A percentile compares a stretch with the other conserved stretches of the same genome.
Evolutionary conservation across 129 eudicot species (phyloP).

Genomic region (Ambrosia artemisiifolia): DNA sequence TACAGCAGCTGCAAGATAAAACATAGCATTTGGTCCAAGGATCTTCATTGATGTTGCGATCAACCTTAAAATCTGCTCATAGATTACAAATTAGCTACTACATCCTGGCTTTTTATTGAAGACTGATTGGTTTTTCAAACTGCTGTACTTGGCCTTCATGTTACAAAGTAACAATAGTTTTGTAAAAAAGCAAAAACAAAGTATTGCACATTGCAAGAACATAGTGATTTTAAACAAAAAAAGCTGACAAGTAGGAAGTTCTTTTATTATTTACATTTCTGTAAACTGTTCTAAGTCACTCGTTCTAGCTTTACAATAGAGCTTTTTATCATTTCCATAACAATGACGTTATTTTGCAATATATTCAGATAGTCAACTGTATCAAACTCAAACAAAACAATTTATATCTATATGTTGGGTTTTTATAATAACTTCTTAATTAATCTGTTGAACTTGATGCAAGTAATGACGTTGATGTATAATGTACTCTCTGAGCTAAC

Average conservation of each 20-base stretch:
- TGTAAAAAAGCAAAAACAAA: background rate
- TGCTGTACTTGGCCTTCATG: background rate
- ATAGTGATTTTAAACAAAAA: too few species aligned
- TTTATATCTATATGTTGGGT: too few species aligned
- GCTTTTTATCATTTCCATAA: too few species aligned
- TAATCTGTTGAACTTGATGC: background rate
- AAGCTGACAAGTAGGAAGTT: too few species aligned
- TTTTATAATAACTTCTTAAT: background rate
- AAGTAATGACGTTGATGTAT: background rate
- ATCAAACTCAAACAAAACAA: too few species aligned
- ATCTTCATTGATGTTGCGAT: constrained; percentile 58
- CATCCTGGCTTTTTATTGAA: background rate
- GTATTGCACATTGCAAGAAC: too few species aligned
- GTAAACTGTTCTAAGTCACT: too few species aligned
- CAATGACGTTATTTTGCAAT: too few species aligned
- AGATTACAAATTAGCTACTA: constrained; percentile 5
- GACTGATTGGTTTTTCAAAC: background rate
- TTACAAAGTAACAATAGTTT: background rate
- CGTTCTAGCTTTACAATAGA: too few species aligned
- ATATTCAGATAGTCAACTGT: too few species aligned
- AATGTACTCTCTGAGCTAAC: constrained; percentile 24
- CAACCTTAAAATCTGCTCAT: constrained; percentile 63
- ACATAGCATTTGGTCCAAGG: constrained; percentile 80
- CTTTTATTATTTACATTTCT: too few species aligned
- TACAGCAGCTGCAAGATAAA: constrained; percentile 98